A percentile compares a stretch with the other conserved stretches of the same genome.
phyloP scores from a whole-genome alignment of 108 stramenopile genomes.

The Parmales sp. region DNA sequence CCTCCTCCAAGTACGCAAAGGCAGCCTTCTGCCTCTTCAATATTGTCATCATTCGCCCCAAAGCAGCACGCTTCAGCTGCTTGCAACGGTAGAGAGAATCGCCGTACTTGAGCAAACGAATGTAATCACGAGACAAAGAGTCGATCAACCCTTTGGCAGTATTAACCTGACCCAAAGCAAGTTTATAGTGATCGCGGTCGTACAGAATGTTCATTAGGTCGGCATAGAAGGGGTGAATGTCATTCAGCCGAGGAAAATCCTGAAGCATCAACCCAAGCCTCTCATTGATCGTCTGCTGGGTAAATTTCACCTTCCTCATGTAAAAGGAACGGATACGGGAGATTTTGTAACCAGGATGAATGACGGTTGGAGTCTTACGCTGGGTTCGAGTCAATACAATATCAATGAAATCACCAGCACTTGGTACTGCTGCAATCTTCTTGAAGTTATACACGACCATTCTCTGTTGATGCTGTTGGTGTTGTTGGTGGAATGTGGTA shows the following conservation, averaged over 20 bases:
- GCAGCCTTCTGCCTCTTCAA: constrained; percentile 91
- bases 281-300: constrained; percentile 91
- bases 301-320: constrained; percentile 83
- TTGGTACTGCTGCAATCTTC: constrained; percentile 89
- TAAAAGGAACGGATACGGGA: constrained; percentile 89
- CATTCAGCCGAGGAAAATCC: constrained; percentile 95
- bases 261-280: constrained; percentile 74
- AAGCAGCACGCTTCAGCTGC: constrained; percentile 92
- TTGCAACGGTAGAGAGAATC: constrained; percentile 98
- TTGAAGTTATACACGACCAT: constrained; percentile 99
- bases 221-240: constrained; percentile 99
- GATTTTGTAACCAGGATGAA: constrained; percentile 99
- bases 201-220: constrained; percentile 98
- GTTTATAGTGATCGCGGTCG: constrained; percentile 98
- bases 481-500: no score
- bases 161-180: constrained; percentile 96
- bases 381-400: constrained; percentile 94
- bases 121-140: constrained; percentile 85
- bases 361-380: constrained; percentile 90
- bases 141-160: constrained; percentile 85
- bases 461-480: constrained; percentile 17
- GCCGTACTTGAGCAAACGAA: constrained; percentile 95
- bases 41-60: constrained; percentile 97
- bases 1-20: constrained; percentile 94
- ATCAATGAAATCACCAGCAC: constrained; percentile 89